phyloP scores from a whole-genome alignment of 306 rosid species.

The Geum urbanum region DNA sequence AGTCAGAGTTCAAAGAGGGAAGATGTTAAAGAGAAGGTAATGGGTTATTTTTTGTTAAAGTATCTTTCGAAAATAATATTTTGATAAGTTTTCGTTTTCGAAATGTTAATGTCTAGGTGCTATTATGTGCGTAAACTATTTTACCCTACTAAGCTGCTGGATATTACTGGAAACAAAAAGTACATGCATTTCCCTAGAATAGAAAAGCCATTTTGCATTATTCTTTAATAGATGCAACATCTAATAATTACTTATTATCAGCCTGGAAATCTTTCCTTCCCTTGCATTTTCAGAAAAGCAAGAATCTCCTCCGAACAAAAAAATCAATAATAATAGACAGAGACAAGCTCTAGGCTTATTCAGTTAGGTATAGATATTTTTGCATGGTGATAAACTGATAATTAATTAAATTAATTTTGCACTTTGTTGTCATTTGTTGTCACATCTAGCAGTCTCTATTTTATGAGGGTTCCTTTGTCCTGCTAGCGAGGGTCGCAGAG shows the following conservation, averaged over 20 bases:
- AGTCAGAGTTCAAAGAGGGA: slow-evolving; percentile 51
- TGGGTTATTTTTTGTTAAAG: background rate
- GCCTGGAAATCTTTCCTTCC: background rate
- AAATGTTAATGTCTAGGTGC: background rate
- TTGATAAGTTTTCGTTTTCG: background rate
- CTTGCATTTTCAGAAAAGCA: background rate
- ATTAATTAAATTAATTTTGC: background rate
- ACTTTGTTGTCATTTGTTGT: too few species aligned
- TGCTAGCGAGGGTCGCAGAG: background rate
- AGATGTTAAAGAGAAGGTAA: slow-evolving; percentile 82
- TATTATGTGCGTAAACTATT: background rate
- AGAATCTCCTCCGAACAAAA: background rate
- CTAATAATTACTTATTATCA: background rate
- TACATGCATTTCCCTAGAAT: background rate
- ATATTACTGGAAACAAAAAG: background rate
- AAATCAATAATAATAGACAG: background rate
- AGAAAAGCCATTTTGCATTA: background rate
- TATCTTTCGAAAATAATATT: background rate
- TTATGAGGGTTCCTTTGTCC: background rate
- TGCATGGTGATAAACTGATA: too few species aligned
- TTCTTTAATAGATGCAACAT: background rate
- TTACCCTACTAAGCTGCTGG: background rate
- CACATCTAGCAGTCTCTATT: too few species aligned
- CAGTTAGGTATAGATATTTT: background rate
- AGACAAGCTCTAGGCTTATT: background rate